A percentile compares a stretch with the other conserved stretches of the same genome.
Evolutionary conservation across 768 basidiomycete genomes (phyloP).

Genomic region (Russula vinacea): DNA sequence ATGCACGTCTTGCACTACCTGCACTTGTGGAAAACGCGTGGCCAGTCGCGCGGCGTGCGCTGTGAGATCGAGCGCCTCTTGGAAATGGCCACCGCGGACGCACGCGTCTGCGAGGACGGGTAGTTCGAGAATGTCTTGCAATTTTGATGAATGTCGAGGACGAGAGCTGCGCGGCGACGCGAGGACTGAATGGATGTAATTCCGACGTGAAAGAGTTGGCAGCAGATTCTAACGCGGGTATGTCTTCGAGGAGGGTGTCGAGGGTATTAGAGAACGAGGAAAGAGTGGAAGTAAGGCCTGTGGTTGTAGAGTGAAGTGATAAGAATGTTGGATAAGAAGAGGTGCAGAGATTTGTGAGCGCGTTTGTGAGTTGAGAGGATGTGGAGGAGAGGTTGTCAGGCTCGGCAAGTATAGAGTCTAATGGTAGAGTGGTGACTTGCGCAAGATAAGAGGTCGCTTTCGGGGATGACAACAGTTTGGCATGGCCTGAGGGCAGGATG

Average conservation of each 20-base stretch:
- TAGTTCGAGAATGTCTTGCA: constrained; percentile 87
- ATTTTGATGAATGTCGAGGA: constrained; percentile 95
- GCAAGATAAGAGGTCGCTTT: constrained; percentile 52
- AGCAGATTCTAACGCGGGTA: constrained; percentile 75
- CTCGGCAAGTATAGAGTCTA: constrained; percentile 66
- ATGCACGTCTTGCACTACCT: constrained; percentile 58
- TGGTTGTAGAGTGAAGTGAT: constrained; percentile 78
- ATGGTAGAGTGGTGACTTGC: constrained; percentile 60
- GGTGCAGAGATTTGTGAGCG: constrained; percentile 84
- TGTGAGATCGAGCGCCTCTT: constrained; percentile 84
- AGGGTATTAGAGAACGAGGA: constrained; percentile 73
- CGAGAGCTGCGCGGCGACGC: constrained; percentile 70
- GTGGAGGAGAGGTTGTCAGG: constrained; percentile 79
- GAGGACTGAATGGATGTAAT: constrained; percentile 74
- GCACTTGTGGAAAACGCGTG: constrained; percentile 43
- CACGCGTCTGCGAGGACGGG: constrained; percentile 91
- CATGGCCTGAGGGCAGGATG: constrained; percentile 6
- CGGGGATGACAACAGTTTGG: constrained; percentile 30
- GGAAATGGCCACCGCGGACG: constrained; percentile 87
- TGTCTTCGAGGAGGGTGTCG: constrained; percentile 59
- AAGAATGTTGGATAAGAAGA: constrained; percentile 91
- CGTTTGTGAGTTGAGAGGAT: constrained; percentile 81
- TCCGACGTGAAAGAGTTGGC: constrained; percentile 68
- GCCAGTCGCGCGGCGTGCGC: constrained; percentile 56
- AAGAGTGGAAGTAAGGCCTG: constrained; percentile 68